Evolutionary conservation across 1,139 yeast genomes (phyloP).

Genomic region (Pichia sp.): DNA sequence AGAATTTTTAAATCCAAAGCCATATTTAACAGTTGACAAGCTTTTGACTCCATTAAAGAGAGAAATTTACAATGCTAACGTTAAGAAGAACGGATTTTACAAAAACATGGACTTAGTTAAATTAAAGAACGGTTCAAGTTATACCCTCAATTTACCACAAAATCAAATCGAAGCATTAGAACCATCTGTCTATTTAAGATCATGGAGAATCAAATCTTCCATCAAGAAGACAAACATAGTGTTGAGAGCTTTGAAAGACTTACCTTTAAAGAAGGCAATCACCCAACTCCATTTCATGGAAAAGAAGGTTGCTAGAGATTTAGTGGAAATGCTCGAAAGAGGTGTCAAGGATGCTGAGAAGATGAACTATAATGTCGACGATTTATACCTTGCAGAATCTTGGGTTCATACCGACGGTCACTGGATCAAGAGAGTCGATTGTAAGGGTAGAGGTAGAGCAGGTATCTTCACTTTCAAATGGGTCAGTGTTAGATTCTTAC

Average conservation of each 20-base stretch:
- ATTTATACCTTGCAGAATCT: constrained; percentile 71
- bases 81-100: constrained; percentile 69
- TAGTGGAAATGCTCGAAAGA: constrained; percentile 69
- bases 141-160: constrained; percentile 54
- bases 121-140: constrained; percentile 41
- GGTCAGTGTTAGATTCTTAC: constrained; percentile 77
- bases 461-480: constrained; percentile 77
- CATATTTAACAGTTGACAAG: constrained; percentile 42
- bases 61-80: constrained; percentile 59
- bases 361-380: constrained; percentile 57
- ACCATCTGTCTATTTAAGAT: constrained; percentile 77
- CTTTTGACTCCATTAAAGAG: constrained; percentile 73
- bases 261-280: constrained; percentile 75
- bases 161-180: constrained; percentile 77
- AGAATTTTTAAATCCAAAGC: constrained; percentile 40
- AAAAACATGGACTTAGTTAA: constrained; percentile 57
- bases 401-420: constrained; percentile 94
- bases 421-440: constrained; percentile 71
- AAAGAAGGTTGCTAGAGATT: constrained; percentile 76
- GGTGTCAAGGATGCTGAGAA: constrained; percentile 71
- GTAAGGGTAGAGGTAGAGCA: constrained; percentile 87
- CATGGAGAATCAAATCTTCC: constrained; percentile 79
- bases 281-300: constrained; percentile 90
- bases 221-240: constrained; percentile 87
- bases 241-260: constrained; percentile 66